These are phyloP conservation scores for Ephemerocybe angulata DNA, from an alignment of 768 basidiomycete genomes.

Conservation along the genomic window DNA sequence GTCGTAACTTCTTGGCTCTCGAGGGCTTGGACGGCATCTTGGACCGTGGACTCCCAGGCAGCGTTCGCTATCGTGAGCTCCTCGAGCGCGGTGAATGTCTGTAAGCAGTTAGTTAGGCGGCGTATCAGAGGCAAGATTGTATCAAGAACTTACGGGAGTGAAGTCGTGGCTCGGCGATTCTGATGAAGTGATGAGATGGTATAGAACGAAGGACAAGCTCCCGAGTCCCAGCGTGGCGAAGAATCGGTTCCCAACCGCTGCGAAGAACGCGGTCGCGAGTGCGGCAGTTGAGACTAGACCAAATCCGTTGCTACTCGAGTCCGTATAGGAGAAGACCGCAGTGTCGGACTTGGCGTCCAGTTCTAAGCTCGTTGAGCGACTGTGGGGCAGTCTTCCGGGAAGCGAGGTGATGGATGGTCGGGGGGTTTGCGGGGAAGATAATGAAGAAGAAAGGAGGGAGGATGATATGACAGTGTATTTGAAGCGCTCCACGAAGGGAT, in stretches of 20 bases:
- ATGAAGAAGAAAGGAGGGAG: conserved; percentile 60
- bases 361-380: conserved; percentile 37
- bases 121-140: not conserved
- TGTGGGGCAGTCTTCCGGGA: conserved; percentile 48
- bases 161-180: conserved; percentile 43
- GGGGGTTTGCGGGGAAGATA: conserved; percentile 30
- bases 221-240: conserved; percentile 36
- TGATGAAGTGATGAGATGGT: conserved; percentile 27
- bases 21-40: conserved; percentile 60
- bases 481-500: conserved; percentile 71
- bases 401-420: conserved; percentile 31
- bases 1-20: conserved; percentile 59
- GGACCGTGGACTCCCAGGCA: conserved; percentile 71
- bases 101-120: conserved; percentile 9
- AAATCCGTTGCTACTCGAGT: conserved; percentile 37
- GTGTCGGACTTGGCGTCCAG: not conserved
- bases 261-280: conserved; percentile 35
- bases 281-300: conserved; percentile 39
- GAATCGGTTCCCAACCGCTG: conserved; percentile 42
- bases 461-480: conserved; percentile 84
- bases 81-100: conserved; percentile 66
- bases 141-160: conserved; percentile 43
- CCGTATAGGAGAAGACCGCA: conserved; percentile 18
- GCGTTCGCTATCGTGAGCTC: conserved; percentile 65
- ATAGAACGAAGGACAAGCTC: conserved; percentile 36